Percentiles rank a stretch among this genome's conserved stretches.
Conservation (phyloP, 768 basidiomycete species). For the Russula griseocarnosa region DNA sequence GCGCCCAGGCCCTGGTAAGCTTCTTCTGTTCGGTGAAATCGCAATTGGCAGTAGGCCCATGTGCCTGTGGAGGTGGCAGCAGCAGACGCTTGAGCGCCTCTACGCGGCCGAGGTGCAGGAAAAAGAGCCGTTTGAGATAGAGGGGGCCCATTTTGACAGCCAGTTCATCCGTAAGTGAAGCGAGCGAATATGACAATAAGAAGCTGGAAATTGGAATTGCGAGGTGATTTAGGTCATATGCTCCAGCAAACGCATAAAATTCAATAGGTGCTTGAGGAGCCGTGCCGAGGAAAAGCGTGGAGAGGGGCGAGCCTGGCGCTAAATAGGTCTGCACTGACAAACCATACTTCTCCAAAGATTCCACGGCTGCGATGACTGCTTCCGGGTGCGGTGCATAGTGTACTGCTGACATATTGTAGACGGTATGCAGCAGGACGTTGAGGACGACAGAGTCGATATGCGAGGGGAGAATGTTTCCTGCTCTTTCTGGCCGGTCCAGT, state of each 20-base stretch:
- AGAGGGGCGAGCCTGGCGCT: constrained; percentile 52
- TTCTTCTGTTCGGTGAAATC: constrained; percentile 77
- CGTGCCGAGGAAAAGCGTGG: constrained; percentile 56
- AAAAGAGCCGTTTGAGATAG: constrained; percentile 79
- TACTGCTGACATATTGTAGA: constrained; percentile 69
- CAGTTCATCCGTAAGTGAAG: constrained; percentile 65
- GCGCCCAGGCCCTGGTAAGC: constrained; percentile 74
- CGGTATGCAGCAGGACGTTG: constrained; percentile 67
- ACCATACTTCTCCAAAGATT: constrained; percentile 57
- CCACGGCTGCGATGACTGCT: constrained; percentile 53
- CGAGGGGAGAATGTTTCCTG: constrained; percentile 54
- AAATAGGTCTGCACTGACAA: constrained; percentile 48
- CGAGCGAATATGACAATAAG: constrained; percentile 66
- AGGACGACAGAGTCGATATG: constrained; percentile 58
- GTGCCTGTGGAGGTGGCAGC: constrained; percentile 68
- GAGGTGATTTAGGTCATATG: constrained; percentile 63
- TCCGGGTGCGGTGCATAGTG: constrained; percentile 70
- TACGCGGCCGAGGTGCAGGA: constrained; percentile 75
- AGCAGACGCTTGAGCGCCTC: constrained; percentile 80
- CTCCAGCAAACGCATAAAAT: constrained; percentile 67
- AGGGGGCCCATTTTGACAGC: constrained; percentile 65
- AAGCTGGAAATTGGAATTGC: constrained; percentile 73
- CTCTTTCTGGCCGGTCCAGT: constrained; percentile 36
- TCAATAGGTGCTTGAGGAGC: constrained; percentile 68
- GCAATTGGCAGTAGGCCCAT: constrained; percentile 63